Evolutionary conservation across 352 stramenopile genomes (phyloP).

Genomic region (Chrysophaeum taylorii): DNA sequence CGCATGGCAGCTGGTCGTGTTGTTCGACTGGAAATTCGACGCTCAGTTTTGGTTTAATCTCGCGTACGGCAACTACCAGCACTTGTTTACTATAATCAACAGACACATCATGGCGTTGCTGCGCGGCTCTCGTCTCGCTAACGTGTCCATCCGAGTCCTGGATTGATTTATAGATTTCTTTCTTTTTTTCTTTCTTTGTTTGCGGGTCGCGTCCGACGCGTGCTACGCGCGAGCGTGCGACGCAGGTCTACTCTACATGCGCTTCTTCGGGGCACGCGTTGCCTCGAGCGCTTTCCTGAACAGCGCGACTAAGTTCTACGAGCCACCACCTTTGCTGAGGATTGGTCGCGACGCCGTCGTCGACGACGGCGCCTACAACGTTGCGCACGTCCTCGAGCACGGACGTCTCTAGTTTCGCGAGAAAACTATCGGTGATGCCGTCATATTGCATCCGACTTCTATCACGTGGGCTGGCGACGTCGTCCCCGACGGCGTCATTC

Average conservation of each 20-base stretch:
- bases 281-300: background rate
- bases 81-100: too few species aligned
- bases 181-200: too few species aligned
- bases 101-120: background rate
- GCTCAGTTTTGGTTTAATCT: too few species aligned
- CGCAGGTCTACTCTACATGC: too few species aligned
- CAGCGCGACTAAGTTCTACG: background rate
- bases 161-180: too few species aligned
- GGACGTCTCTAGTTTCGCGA: background rate
- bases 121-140: background rate
- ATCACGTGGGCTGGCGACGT: background rate
- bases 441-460: background rate
- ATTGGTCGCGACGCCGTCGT: background rate
- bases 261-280: background rate
- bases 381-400: background rate
- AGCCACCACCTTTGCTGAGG: background rate
- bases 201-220: too few species aligned
- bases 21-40: background rate
- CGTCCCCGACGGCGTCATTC: background rate
- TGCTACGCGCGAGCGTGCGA: too few species aligned
- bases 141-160: too few species aligned
- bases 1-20: background rate
- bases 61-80: too few species aligned
- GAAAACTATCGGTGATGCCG: background rate
- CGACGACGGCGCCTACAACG: background rate